phyloP scores from a whole-genome alignment of 2,329 filamentous ascomycete genomes.

The Neonectria faginata region DNA sequence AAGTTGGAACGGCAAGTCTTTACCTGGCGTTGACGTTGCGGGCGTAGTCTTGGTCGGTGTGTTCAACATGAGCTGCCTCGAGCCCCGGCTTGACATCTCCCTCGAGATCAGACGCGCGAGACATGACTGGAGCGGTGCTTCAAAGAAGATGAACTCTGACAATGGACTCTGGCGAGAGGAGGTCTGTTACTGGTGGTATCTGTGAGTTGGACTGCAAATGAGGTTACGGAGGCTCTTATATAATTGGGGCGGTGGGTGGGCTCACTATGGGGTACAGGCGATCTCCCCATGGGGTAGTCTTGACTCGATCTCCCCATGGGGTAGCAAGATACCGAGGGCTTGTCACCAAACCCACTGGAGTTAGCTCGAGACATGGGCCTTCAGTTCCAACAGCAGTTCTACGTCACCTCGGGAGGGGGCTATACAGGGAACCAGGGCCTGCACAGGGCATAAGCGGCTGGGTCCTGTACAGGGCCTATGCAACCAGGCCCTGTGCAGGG shows the following conservation, averaged over 20 bases:
- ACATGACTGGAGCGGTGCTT: constrained; percentile 7
- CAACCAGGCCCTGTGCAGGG: background rate
- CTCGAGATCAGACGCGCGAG: constrained; percentile 37
- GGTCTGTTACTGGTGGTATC: background rate
- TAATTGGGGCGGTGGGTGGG: background rate
- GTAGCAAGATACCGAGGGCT: constrained; percentile 1
- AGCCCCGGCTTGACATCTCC: constrained; percentile 33
- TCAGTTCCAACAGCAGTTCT: background rate
- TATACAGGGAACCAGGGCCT: background rate
- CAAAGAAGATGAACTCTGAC: background rate
- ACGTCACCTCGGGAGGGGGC: background rate
- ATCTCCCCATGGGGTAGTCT: constrained; percentile 11
- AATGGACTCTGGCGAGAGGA: background rate
- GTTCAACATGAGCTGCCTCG: constrained; percentile 27
- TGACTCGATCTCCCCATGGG: background rate
- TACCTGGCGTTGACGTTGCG: constrained; percentile 50
- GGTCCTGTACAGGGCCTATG: background rate
- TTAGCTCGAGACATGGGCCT: background rate
- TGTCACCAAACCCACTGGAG: constrained; percentile 7
- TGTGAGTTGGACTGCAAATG: background rate
- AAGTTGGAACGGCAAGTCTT: too few species aligned
- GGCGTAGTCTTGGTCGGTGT: constrained; percentile 42
- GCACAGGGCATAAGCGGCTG: background rate
- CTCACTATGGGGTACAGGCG: background rate
- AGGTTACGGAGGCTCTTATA: constrained; percentile 9